These are phyloP conservation scores for Cladosporium colombiae DNA, from an alignment of 2,329 filamentous ascomycete species.

Conservation along the genomic window DNA sequence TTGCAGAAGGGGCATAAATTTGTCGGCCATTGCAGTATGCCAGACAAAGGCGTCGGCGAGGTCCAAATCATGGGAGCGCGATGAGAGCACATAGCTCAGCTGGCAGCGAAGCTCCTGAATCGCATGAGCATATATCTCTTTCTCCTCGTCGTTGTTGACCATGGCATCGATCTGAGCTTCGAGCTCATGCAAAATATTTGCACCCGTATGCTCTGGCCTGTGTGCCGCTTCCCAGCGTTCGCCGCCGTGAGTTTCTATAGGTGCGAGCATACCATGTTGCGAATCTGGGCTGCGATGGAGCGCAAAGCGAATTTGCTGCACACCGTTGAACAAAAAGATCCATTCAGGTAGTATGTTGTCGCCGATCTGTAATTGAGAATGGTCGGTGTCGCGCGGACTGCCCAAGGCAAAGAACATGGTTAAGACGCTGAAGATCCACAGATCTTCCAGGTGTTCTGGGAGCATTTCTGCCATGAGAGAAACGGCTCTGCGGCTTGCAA, in stretches of 20 bases:
- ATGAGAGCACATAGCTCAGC: slow-evolving; percentile 1
- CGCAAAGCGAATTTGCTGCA: slow-evolving; percentile 1
- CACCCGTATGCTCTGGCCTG: background rate
- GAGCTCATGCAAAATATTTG: slow-evolving; percentile 1
- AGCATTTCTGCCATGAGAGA: background rate
- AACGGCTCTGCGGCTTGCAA: background rate
- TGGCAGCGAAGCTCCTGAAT: slow-evolving; percentile 7
- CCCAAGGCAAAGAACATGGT: slow-evolving; percentile 10
- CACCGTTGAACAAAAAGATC: slow-evolving; percentile 12
- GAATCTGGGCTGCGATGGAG: background rate
- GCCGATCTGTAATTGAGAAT: background rate
- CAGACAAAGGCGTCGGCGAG: slow-evolving; percentile 12
- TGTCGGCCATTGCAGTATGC: slow-evolving; percentile 6
- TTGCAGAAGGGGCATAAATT: slow-evolving; percentile 1
- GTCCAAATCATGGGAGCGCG: background rate
- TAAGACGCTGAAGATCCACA: slow-evolving; percentile 10
- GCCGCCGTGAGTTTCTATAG: background rate
- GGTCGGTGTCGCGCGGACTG: background rate
- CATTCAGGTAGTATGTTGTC: slow-evolving; percentile 1
- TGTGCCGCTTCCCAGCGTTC: background rate
- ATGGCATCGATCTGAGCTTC: background rate
- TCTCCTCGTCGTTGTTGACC: background rate
- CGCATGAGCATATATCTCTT: background rate
- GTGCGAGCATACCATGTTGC: background rate
- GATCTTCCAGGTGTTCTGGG: background rate